Evolutionary conservation across 768 basidiomycete species (phyloP).

Genomic region (Sarcodon sp.): DNA sequence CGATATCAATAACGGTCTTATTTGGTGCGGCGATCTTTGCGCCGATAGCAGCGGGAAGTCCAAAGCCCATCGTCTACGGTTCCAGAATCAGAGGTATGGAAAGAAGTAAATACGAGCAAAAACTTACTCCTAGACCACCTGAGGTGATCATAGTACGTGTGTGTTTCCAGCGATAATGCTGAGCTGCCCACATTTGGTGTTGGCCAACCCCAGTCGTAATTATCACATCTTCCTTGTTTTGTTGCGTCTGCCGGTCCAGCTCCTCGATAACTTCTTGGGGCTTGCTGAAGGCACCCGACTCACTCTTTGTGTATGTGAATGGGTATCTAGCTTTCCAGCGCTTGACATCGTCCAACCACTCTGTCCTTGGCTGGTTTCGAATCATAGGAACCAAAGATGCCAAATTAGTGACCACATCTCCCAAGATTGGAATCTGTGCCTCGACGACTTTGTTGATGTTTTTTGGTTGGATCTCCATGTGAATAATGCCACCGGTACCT

Average conservation of each 20-base stretch:
- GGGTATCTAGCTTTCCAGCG: slow-evolving; percentile 83
- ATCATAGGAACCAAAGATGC: slow-evolving; percentile 74
- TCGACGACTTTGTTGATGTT: slow-evolving; percentile 99
- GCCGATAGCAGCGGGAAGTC: slow-evolving; percentile 87
- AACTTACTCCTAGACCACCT: slow-evolving; percentile 83
- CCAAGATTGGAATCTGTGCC: slow-evolving; percentile 86
- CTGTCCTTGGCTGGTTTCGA: slow-evolving; percentile 41
- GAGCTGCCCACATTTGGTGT: slow-evolving; percentile 99
- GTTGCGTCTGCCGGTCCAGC: slow-evolving; percentile 66
- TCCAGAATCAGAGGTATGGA: background rate
- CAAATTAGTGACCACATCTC: slow-evolving; percentile 83
- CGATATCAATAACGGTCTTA: slow-evolving; percentile 91
- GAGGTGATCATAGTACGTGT: slow-evolving; percentile 87
- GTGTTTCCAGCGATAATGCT: slow-evolving; percentile 82
- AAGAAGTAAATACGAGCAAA: background rate
- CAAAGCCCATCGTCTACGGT: slow-evolving; percentile 92
- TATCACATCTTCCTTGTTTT: slow-evolving; percentile 78
- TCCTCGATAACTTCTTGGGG: slow-evolving; percentile 96
- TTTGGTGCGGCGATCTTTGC: slow-evolving; percentile 93
- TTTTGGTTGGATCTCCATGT: slow-evolving; percentile 98
- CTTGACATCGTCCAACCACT: slow-evolving; percentile 79
- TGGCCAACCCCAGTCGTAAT: slow-evolving; percentile 95
- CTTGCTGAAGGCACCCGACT: slow-evolving; percentile 54
- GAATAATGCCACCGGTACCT: slow-evolving; percentile 93
- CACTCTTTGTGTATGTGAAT: slow-evolving; percentile 70